phyloP scores from a whole-genome alignment of 495 filamentous ascomycete genomes.

The Astrothelium subdiscretum region DNA sequence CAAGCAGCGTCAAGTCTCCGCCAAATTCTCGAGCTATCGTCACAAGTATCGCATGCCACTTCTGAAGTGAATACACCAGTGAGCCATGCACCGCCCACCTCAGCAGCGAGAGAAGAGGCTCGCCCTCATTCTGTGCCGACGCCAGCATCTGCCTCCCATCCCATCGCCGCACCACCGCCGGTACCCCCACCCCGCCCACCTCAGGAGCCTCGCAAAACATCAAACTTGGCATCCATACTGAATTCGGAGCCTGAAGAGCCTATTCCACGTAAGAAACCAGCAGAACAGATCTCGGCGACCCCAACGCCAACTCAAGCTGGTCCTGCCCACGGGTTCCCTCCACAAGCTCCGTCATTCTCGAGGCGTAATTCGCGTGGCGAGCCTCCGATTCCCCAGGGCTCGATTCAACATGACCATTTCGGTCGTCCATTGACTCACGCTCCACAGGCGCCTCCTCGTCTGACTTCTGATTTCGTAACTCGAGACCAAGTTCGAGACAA shows the following conservation, averaged over 20 bases:
- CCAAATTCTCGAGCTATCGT: background rate
- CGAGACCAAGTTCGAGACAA: background rate
- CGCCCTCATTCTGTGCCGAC: slow-evolving; percentile 5
- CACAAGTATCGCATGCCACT: background rate
- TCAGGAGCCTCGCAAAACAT: slow-evolving; percentile 16
- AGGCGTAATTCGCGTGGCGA: background rate
- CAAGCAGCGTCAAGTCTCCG: slow-evolving; percentile 3
- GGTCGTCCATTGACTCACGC: background rate
- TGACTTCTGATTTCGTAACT: background rate
- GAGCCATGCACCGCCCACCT: background rate
- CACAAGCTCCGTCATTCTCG: background rate
- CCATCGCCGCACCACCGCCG: background rate
- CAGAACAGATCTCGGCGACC: background rate
- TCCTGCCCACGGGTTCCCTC: background rate
- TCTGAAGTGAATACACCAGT: slow-evolving; percentile 3
- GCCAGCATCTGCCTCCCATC: background rate
- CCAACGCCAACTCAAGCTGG: background rate
- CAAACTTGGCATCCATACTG: slow-evolving; percentile 15
- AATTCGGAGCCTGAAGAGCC: slow-evolving; percentile 17
- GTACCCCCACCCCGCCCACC: slow-evolving; percentile 10
- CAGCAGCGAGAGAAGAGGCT: slow-evolving; percentile 11
- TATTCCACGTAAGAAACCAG: background rate
- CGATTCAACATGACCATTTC: background rate
- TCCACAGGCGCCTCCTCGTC: slow-evolving; percentile 3
- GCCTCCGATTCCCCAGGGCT: background rate